A percentile compares a stretch with the other conserved stretches of the same genome.
phyloP scores from a whole-genome alignment of 108 stramenopile genomes.

The Cyclotella cryptica region DNA sequence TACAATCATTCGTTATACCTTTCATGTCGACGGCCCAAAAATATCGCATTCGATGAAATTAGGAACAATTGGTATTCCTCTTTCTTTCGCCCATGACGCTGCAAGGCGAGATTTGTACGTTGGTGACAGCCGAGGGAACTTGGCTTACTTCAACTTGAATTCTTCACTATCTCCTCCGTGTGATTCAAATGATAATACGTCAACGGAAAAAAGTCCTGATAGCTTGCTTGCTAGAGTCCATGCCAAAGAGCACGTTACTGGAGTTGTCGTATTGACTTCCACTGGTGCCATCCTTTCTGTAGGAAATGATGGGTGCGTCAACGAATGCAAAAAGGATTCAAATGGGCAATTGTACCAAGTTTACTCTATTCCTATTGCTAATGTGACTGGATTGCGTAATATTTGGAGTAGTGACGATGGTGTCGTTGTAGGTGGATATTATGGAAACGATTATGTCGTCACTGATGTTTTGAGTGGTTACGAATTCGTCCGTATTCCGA shows the following conservation, averaged over 20 bases:
- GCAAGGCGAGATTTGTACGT: slow-evolving; percentile 46
- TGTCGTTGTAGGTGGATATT: slow-evolving; percentile 67
- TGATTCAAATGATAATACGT: not conserved
- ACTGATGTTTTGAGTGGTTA: slow-evolving; percentile 63
- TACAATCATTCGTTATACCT: slow-evolving; percentile 57
- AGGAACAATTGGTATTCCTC: slow-evolving; percentile 62
- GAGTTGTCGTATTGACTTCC: slow-evolving; percentile 43
- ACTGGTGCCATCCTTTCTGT: slow-evolving; percentile 57
- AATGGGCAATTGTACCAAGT: slow-evolving; percentile 28
- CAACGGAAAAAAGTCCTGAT: slow-evolving; percentile 17
- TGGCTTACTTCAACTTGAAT: slow-evolving; percentile 58
- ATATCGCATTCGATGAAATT: slow-evolving; percentile 32
- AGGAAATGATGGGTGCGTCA: slow-evolving; percentile 82
- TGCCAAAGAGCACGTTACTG: slow-evolving; percentile 79
- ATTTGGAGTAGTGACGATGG: slow-evolving; percentile 47
- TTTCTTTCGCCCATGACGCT: slow-evolving; percentile 57
- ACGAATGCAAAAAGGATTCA: slow-evolving; percentile 36
- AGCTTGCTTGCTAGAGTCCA: slow-evolving; percentile 50
- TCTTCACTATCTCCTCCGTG: not conserved
- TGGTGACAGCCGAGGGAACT: slow-evolving; percentile 75
- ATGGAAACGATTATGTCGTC: slow-evolving; percentile 70
- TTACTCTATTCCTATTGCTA: slow-evolving; percentile 42
- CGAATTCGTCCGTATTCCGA: slow-evolving; percentile 65
- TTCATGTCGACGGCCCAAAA: slow-evolving; percentile 23
- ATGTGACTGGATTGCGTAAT: slow-evolving; percentile 40